Conservation (phyloP, 352 stramenopile species). For the Phytophthora foliorum region DNA sequence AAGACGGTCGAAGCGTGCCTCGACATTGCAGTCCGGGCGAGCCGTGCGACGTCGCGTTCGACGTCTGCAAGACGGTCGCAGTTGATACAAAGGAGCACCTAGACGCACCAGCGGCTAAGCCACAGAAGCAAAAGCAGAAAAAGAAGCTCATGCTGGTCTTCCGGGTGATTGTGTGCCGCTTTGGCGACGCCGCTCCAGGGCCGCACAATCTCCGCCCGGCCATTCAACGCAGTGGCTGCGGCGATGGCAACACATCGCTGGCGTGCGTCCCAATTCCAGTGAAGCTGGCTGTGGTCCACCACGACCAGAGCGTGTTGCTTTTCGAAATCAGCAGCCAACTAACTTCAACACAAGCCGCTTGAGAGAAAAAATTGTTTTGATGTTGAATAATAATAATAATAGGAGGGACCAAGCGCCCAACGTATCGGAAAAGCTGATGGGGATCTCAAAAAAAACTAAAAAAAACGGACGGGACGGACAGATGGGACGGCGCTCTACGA, state of each 20-base stretch:
- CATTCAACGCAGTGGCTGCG: slow-evolving; percentile 13
- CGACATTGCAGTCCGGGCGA: slow-evolving; percentile 26
- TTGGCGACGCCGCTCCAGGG: slow-evolving; percentile 44
- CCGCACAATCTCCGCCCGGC: slow-evolving; percentile 28
- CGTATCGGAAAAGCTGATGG: slow-evolving; percentile 19
- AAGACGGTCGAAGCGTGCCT: slow-evolving; percentile 28
- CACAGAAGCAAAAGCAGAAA: slow-evolving; percentile 42
- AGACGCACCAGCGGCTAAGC: slow-evolving; percentile 6
- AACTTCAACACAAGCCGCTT: slow-evolving; percentile 15
- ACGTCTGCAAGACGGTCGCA: slow-evolving; percentile 65
- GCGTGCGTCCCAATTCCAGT: slow-evolving; percentile 37
- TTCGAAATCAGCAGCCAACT: slow-evolving; percentile 52
- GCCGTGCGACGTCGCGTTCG: slow-evolving; percentile 49
- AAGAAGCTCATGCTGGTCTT: slow-evolving; percentile 67
- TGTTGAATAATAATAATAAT: slow-evolving; percentile 59
- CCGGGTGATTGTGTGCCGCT: slow-evolving; percentile 63
- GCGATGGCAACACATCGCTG: slow-evolving; percentile 11
- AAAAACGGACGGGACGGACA: slow-evolving; percentile 41
- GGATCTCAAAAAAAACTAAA: slow-evolving; percentile 41
- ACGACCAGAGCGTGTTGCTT: slow-evolving; percentile 67
- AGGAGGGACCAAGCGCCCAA: slow-evolving; percentile 21
- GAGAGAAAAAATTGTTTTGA: slow-evolving; percentile 33
- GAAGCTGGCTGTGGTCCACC: slow-evolving; percentile 72
- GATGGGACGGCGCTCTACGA: slow-evolving; percentile 43
- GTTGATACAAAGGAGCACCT: slow-evolving; percentile 4